Percentiles rank a stretch among this genome's conserved stretches.
Evolutionary conservation across 768 basidiomycete genomes (phyloP).

Genomic region (Tricholoma terreum): DNA sequence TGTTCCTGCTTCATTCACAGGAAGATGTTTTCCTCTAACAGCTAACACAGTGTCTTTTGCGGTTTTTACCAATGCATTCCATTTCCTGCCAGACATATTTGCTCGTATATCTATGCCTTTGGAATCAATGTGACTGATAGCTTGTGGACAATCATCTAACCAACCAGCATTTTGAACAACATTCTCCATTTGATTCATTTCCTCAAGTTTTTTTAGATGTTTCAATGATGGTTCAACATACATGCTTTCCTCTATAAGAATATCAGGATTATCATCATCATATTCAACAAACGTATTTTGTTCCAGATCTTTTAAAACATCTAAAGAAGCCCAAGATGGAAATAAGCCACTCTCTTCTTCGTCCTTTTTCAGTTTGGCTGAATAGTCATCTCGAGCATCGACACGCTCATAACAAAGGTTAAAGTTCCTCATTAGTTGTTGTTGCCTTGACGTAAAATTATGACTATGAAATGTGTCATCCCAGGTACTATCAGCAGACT

Average conservation of each 20-base stretch:
- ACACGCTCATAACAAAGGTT: slow-evolving; percentile 34
- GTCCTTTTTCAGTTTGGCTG: slow-evolving; percentile 9
- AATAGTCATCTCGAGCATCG: slow-evolving; percentile 33
- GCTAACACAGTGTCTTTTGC: not conserved
- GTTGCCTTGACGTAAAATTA: slow-evolving; percentile 13
- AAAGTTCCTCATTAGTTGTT: slow-evolving; percentile 25
- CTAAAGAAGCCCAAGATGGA: not conserved
- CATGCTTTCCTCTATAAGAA: not conserved
- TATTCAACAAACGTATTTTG: not conserved
- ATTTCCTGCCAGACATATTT: not conserved
- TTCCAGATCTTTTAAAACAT: not conserved
- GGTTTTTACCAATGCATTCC: not conserved
- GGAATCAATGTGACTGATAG: not conserved
- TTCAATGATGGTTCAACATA: not conserved
- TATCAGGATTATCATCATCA: not conserved
- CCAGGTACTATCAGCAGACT: slow-evolving; percentile 17
- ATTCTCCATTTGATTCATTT: slow-evolving; percentile 1
- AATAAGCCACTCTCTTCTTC: not conserved
- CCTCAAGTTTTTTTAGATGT: not conserved
- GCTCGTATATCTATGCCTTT: not conserved
- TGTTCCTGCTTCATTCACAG: not conserved
- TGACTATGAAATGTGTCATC: slow-evolving; percentile 18
- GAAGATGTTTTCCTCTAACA: not conserved
- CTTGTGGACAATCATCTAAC: not conserved
- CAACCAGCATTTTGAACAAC: slow-evolving; percentile 1